Base-by-base conservation (phyloP, 768 basidiomycete species). In the Trichaptum fuscoviolaceum region DNA sequence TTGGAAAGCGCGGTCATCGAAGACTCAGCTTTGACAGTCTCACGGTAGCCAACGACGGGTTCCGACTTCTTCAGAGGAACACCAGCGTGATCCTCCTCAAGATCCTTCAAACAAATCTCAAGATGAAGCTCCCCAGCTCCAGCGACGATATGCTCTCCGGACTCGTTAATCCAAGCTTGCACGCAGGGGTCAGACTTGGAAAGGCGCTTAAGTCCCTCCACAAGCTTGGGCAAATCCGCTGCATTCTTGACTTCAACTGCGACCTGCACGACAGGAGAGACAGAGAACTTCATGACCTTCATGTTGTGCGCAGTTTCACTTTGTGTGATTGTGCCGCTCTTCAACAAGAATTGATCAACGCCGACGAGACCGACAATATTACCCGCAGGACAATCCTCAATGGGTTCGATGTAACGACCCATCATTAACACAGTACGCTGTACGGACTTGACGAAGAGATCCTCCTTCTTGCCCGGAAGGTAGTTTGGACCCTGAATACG, bases 231-330 rank as follows among this genome's bases (percentile, higher is more conserved):
- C 61, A 99, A 86, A 86, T 99, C 97, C 67, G 93, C 87, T 67
- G 97, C 95, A 79, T 99, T 99, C 90, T 99, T 99, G 80, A 99
- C 97, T 80, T 99, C 97, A 73, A 99, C 97, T 70, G 97, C 94
- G 75, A 99, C 95, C 77, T 89, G 97, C 59, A 99, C 97, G 84
- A 99, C 97, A 72, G 97, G 97, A 34, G 97, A 99, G 66, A 99
- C 97, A 78, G 96, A 99, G 87, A 98, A 98, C 83, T 92, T 94
- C 97, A 99, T 99, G 80, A 99, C 95, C 83, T 84, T 94, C 95
- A 99, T 97, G 86, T 99, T 99, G 86, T 99, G 97, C 63, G 97
- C 97, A 64, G 95, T 97, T 82, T 99, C 97, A 62, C 95, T 95
- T 68, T 93, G 88, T 68, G 97, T 99, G 75, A 99, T 87, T 69